A percentile compares a stretch with the other conserved stretches of the same genome.
Conservation (phyloP, 208 protist genomes). For the Vickermania ingenoplastis region DNA sequence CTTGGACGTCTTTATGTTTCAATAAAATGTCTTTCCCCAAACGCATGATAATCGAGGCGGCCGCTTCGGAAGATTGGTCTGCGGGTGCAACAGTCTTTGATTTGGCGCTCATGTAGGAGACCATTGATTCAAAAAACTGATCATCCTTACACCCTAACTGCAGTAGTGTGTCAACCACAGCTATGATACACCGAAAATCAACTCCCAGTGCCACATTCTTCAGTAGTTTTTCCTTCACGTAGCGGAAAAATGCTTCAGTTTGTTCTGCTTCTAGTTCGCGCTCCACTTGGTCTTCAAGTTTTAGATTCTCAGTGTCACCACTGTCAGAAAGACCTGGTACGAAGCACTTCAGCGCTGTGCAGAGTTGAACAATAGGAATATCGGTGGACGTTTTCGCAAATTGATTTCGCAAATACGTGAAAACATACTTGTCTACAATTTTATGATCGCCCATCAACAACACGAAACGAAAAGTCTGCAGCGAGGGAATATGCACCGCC, state of each 20-base stretch:
- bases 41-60: constrained; percentile 36
- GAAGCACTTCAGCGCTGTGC: constrained; percentile 62
- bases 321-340: constrained; percentile 6
- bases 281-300: background rate
- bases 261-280: background rate
- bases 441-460: constrained; percentile 48
- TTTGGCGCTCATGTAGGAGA: constrained; percentile 1
- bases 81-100: background rate
- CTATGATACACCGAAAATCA: constrained; percentile 1
- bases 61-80: constrained; percentile 32
- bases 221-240: background rate
- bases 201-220: background rate
- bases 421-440: constrained; percentile 7
- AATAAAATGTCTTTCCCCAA: background rate
- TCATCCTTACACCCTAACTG: constrained; percentile 3
- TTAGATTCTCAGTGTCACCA: background rate
- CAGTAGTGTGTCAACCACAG: background rate
- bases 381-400: constrained; percentile 59
- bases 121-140: background rate
- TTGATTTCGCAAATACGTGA: constrained; percentile 47
- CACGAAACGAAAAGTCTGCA: constrained; percentile 73
- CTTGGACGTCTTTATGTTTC: background rate
- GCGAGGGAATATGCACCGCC: constrained; percentile 36
- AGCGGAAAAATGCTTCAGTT: background rate
- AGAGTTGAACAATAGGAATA: constrained; percentile 71